Conservation (phyloP, 176 grass and related monocot species). For the Puccinellia tenuiflora region DNA sequence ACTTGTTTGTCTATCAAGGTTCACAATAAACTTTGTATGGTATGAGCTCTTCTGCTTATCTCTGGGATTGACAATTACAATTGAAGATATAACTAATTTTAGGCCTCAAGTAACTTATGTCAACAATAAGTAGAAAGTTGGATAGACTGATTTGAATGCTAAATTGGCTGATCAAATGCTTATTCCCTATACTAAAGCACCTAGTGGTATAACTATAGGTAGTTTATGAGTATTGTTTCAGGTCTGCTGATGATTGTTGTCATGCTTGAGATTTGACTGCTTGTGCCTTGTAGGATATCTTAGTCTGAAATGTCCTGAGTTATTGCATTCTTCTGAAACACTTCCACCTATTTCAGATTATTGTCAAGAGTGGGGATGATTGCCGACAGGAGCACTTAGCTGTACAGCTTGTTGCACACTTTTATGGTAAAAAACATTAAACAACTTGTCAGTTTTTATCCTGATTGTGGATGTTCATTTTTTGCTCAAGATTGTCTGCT, state of each 20-base stretch:
- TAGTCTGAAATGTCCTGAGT: conserved; percentile 1
- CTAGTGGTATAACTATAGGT: neutral
- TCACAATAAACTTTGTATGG: neutral
- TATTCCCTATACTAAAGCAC: neutral
- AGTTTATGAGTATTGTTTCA: neutral
- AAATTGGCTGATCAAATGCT: neutral
- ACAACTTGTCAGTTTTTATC: neutral
- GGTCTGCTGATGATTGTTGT: neutral
- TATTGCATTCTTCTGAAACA: conserved; percentile 12
- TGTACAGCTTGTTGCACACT: conserved; percentile 97
- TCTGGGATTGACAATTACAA: neutral
- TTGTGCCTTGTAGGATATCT: neutral
- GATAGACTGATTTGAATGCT: neutral
- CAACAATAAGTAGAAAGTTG: neutral
- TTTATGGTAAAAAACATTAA: conserved; percentile 61
- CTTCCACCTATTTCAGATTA: conserved; percentile 49
- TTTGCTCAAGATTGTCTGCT: neutral
- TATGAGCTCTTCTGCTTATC: neutral
- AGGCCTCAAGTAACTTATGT: neutral
- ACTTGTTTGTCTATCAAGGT: neutral
- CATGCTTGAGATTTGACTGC: conserved; percentile 2
- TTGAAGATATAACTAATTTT: neutral
- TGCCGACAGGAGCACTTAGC: conserved; percentile 97
- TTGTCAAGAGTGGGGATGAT: conserved; percentile 99
- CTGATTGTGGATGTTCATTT: neutral